phyloP scores from a whole-genome alignment of 2,329 filamentous ascomycete genomes.

The Rhynchosporium secalis region DNA sequence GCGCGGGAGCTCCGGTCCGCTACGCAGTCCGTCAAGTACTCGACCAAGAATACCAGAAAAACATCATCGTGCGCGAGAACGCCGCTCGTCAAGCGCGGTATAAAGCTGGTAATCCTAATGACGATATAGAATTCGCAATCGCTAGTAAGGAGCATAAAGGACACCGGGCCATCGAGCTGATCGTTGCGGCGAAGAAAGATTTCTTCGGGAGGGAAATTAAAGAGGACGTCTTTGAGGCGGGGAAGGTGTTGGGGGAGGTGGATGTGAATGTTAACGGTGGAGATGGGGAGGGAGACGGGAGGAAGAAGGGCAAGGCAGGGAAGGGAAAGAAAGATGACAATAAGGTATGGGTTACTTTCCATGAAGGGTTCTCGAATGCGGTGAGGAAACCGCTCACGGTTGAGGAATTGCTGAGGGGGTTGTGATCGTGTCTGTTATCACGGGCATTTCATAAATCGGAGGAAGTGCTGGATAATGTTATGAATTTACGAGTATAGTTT shows the following conservation, averaged over 20 bases:
- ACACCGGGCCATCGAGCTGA: slow-evolving; percentile 28
- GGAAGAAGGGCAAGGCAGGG: slow-evolving; percentile 35
- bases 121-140: slow-evolving; percentile 38
- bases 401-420: slow-evolving; percentile 70
- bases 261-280: slow-evolving; percentile 43
- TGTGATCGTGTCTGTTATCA: slow-evolving; percentile 44
- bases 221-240: slow-evolving; percentile 40
- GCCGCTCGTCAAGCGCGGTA: slow-evolving; percentile 66
- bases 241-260: slow-evolving; percentile 43
- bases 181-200: slow-evolving; percentile 63
- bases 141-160: slow-evolving; percentile 31
- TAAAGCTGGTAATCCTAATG: slow-evolving; percentile 49
- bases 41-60: slow-evolving; percentile 83
- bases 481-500: background rate
- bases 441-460: background rate
- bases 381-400: slow-evolving; percentile 85
- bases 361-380: slow-evolving; percentile 90
- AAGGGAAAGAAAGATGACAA: slow-evolving; percentile 47
- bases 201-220: slow-evolving; percentile 79
- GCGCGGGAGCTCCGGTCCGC: slow-evolving; percentile 65
- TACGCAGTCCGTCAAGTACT: slow-evolving; percentile 92
- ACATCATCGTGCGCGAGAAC: slow-evolving; percentile 65
- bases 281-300: slow-evolving; percentile 60
- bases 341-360: slow-evolving; percentile 82
- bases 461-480: background rate